Evolutionary conservation across 2,329 filamentous ascomycete species (phyloP), one percentile per base, ranked within the genome.

Genomic region (Penicillium vulpinum): DNA sequence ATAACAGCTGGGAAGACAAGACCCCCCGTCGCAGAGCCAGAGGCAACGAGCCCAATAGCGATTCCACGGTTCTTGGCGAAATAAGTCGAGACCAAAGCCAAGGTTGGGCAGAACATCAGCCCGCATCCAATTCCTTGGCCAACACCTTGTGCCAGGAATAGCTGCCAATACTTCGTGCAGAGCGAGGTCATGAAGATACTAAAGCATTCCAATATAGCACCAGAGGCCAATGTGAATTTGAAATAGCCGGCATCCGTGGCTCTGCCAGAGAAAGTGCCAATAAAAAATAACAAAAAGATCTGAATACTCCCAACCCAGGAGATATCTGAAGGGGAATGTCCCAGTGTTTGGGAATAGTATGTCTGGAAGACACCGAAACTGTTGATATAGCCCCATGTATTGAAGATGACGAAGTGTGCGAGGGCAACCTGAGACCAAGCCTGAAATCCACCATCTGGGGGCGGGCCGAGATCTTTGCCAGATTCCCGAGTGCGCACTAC

Each of bases 1-100:
- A 82, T 77, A 18, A 85, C 78, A 2, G 83, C 76, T 0, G 87
- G 86, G 66, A 87, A 90, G 3, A 89, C 77, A 22, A 88, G 74
- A 0, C 86, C 86, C 1, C 87, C 88, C 0, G 82, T 82, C 0
- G 81, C 81, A 26, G 83, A 84, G 1, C 88, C 88, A 0, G 81
- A 81, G 0, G 85, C 83, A 10, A 79, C 79, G 8, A 87, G 77
- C 0, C 84, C 84, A 18, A 89, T 77, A 0, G 86, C 87, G 2
- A 88, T 73, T 0, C 80, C 80, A 4, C 83, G 78, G n/a, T 82
- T 81, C n/a, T 71, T 80, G 9, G 76, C 76, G 62, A 89, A 90
- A 54, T 87, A 88, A 0, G 84, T 86, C 15, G 83, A 77, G 10
- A 85, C 73, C 22, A 86, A 71, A n/a, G 81, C 78, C 33, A 84